These are phyloP conservation scores for Candida railenensis DNA, from an alignment of 805 yeast species.

Conservation along the genomic window DNA sequence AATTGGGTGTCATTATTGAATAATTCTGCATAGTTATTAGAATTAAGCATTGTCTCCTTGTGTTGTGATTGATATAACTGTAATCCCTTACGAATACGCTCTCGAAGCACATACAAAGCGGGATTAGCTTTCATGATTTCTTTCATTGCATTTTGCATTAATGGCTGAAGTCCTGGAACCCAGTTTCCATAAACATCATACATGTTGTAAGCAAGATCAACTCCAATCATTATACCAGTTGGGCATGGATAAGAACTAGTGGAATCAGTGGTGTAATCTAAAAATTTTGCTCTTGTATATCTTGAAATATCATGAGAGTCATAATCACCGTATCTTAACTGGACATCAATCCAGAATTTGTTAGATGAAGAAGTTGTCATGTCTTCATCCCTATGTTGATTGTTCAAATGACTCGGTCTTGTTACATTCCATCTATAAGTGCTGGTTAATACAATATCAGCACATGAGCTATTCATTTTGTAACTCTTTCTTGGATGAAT, in stretches of 20 bases:
- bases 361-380: constrained; percentile 58
- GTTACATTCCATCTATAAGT: constrained; percentile 80
- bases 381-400: constrained; percentile 52
- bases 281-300: constrained; percentile 86
- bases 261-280: constrained; percentile 90
- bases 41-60: constrained; percentile 85
- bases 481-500: constrained; percentile 97
- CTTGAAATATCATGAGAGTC: constrained; percentile 96
- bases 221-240: constrained; percentile 85
- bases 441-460: constrained; percentile 80
- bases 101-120: constrained; percentile 85
- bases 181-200: constrained; percentile 96
- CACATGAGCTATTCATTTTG: constrained; percentile 93
- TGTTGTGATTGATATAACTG: constrained; percentile 93
- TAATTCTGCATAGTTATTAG: constrained; percentile 86
- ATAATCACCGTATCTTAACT: constrained; percentile 92
- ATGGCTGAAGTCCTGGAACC: constrained; percentile 92
- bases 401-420: constrained; percentile 76
- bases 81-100: constrained; percentile 88
- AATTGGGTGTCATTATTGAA: constrained; percentile 81
- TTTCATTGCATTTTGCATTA: constrained; percentile 87
- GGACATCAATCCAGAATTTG: constrained; percentile 94
- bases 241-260: constrained; percentile 87
- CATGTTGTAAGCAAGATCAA: constrained; percentile 94
- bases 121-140: constrained; percentile 96